These are phyloP conservation scores for Pseudohalonectria lignicola DNA, from an alignment of 2,329 filamentous ascomycete species.

Conservation along the genomic window DNA sequence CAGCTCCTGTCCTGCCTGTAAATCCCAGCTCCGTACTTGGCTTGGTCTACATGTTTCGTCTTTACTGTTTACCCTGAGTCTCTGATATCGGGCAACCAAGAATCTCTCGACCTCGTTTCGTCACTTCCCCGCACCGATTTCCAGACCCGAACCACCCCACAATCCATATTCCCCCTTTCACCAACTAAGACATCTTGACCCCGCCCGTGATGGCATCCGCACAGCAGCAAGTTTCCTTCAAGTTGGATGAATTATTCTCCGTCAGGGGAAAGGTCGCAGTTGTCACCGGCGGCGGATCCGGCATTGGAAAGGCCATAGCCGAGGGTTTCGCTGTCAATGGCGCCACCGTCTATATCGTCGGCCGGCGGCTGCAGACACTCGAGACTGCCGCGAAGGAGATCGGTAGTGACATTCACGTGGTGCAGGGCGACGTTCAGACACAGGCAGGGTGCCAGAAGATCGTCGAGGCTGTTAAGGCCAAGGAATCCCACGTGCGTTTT, in stretches of 20 bases:
- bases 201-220: background rate
- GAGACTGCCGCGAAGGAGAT: conserved; percentile 18
- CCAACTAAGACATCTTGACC: no score
- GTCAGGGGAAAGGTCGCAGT: conserved; percentile 26
- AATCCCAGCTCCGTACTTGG: no score
- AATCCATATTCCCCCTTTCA: no score
- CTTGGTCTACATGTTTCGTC: no score
- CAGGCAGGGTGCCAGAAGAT: conserved; percentile 14
- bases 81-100: no score
- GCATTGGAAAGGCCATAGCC: conserved; percentile 32
- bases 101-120: no score
- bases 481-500: conserved; percentile 10
- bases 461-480: conserved; percentile 10
- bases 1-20: no score
- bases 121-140: no score
- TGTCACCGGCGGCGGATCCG: conserved; percentile 32
- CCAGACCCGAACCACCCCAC: no score
- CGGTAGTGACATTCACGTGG: conserved; percentile 10
- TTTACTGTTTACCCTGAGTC: no score
- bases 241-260: conserved; percentile 21
- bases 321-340: conserved; percentile 30
- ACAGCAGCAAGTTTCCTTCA: conserved; percentile 12
- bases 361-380: conserved; percentile 28
- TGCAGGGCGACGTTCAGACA: conserved; percentile 15
- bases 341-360: conserved; percentile 32